Base-by-base conservation (phyloP, 371 early-diverging fungal species). In the Mortierella sp. region DNA sequence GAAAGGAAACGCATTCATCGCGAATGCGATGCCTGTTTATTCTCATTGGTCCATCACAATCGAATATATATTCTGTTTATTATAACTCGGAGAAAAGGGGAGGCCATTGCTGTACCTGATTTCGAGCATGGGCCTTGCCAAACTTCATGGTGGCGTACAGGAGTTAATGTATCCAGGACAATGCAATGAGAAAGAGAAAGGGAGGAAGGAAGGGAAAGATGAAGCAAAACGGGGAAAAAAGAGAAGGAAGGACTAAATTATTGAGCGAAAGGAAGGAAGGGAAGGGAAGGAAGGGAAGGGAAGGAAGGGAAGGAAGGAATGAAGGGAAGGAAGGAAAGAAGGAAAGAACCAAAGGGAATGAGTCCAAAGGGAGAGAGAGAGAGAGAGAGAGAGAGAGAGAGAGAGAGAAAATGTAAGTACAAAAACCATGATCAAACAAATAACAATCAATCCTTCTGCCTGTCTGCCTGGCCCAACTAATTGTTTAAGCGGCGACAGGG, bases 111-210 rank as follows among this genome's bases (percentile, higher is more conserved):
- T 70, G 65, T 68, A 90, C 87, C 77, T 92, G 92, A 69, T 88
- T 90, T 61, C 86, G 81, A 50, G 83, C 53, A 4, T 92, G 72
- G 5, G 89, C 87, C 70, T 92, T 92, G 70, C 94, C 93, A 76
- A 93, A 94, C 84, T 94, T 94, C 93, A 94, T 92, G 22, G 28
- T 53, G 58, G 59, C 24, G 36, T 48, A 47, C 16, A 53, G 65
- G 58, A 28, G 47, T 24, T 58, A 24, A 15, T 38, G 36, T 5
- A 8, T 4, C 36, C 58, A 43, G 47, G 28, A 28, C 50, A 24
- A 36, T 64, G 60, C 4, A 45, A 4, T 11, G 45, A 4, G 11
- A 45, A 45, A 4, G 45, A 57, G 57, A 58, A 50, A 48, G 45
- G 32, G 32, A 50, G 48, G 58, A 28, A 28, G 28, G 28, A 24